Percentiles rank a stretch among this genome's conserved stretches.
These are phyloP conservation scores for Strigomonas culicis DNA, from an alignment of 208 protist genomes.

Conservation along the genomic window DNA sequence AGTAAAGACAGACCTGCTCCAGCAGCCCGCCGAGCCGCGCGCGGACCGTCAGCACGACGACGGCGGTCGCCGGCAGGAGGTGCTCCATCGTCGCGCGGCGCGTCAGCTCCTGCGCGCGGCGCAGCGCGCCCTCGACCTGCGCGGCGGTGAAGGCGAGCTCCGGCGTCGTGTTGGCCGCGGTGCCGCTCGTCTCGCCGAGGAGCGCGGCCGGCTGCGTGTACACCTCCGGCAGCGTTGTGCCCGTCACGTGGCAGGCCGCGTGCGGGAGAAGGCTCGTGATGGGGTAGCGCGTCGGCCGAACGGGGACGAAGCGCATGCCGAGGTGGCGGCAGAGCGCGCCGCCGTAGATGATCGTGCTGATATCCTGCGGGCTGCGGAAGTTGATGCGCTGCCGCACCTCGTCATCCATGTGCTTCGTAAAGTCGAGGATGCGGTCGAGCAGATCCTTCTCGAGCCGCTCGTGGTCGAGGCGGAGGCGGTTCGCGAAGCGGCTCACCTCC, in stretches of 20 bases:
- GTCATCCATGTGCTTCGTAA: slow-evolving; percentile 79
- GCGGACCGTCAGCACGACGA: slow-evolving; percentile 68
- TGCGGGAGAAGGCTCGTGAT: slow-evolving; percentile 78
- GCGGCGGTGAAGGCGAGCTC: slow-evolving; percentile 18
- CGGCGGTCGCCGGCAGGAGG: slow-evolving; percentile 57
- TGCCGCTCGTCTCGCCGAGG: slow-evolving; percentile 17
- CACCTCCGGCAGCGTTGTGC: slow-evolving; percentile 46
- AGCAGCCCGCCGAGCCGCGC: slow-evolving; percentile 67
- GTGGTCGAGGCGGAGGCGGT: slow-evolving; percentile 59
- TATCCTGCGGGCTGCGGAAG: slow-evolving; percentile 85
- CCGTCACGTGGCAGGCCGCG: slow-evolving; percentile 63
- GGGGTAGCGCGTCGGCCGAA: slow-evolving; percentile 46
- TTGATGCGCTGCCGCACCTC: slow-evolving; percentile 85
- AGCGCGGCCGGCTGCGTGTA: slow-evolving; percentile 60
- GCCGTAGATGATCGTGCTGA: slow-evolving; percentile 90
- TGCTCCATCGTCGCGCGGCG: slow-evolving; percentile 46
- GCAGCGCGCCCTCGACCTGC: slow-evolving; percentile 32
- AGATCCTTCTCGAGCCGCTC: slow-evolving; percentile 78
- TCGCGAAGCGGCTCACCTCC: slow-evolving; percentile 61
- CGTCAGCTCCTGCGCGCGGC: slow-evolving; percentile 36
- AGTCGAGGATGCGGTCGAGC: slow-evolving; percentile 84
- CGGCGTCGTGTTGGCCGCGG: neutral
- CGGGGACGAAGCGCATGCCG: slow-evolving; percentile 58
- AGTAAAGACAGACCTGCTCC: slow-evolving; percentile 81
- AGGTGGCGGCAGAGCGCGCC: slow-evolving; percentile 81